phyloP scores from a whole-genome alignment of 2,329 filamentous ascomycete species.

The Zasmidium angulare region DNA sequence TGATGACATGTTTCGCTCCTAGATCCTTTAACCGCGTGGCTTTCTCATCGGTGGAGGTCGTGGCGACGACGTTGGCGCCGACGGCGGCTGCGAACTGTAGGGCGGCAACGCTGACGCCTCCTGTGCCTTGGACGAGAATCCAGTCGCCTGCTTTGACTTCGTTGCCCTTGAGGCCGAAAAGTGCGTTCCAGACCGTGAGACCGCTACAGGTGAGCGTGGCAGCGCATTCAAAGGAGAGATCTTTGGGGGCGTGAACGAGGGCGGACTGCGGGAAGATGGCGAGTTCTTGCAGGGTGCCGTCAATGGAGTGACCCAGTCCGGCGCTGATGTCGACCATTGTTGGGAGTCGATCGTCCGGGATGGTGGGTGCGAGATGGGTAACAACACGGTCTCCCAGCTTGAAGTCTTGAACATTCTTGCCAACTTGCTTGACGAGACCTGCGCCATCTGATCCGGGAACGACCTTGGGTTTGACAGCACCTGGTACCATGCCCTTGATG shows the following conservation, averaged over 20 bases:
- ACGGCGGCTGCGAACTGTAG: conserved; percentile 54
- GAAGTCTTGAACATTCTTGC: conserved; percentile 57
- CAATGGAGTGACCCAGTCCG: conserved; percentile 25
- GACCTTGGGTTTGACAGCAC: conserved; percentile 5
- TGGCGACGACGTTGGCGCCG: conserved; percentile 56
- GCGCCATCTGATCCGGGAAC: conserved; percentile 25
- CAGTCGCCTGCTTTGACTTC: conserved; percentile 33
- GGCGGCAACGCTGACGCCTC: conserved; percentile 64
- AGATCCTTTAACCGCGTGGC: conserved; percentile 35
- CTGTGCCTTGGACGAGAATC: conserved; percentile 65
- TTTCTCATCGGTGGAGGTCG: conserved; percentile 51
- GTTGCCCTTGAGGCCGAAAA: conserved; percentile 44
- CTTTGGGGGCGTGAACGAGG: conserved; percentile 33
- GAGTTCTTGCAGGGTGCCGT: conserved; percentile 66
- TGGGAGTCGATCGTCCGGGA: conserved; percentile 10
- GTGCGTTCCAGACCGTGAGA: conserved; percentile 49
- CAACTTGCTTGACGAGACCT: conserved; percentile 54
- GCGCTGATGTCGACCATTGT: conserved; percentile 13
- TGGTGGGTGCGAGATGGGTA: conserved; percentile 14
- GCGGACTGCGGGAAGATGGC: conserved; percentile 64
- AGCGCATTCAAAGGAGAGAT: conserved; percentile 43
- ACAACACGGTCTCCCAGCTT: conserved; percentile 56
- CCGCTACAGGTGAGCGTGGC: conserved; percentile 46
- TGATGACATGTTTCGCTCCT: conserved; percentile 54
- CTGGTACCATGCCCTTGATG: conserved; percentile 4